phyloP scores from a whole-genome alignment of 306 rosid species.

The Sophora flavescens region DNA sequence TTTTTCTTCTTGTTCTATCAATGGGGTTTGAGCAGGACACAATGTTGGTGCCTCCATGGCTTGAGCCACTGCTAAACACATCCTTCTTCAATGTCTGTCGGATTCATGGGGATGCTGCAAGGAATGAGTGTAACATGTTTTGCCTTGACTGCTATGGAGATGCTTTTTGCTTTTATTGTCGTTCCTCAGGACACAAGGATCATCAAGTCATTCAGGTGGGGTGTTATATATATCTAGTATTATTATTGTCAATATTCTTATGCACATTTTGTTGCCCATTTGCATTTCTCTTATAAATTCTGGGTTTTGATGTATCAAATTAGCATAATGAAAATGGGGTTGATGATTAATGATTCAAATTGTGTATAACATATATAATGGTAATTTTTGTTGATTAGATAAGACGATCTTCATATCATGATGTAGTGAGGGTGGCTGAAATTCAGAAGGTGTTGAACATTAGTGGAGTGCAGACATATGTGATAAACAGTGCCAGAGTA shows the following conservation, averaged over 20 bases:
- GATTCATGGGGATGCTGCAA: slow-evolving; percentile 73
- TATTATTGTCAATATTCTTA: not conserved
- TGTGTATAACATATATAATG: not conserved
- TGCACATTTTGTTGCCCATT: not conserved
- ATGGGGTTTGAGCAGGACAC: slow-evolving; percentile 55
- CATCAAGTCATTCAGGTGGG: slow-evolving; percentile 91
- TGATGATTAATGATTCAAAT: not conserved
- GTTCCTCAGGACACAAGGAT: slow-evolving; percentile 85
- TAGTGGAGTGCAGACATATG: slow-evolving; percentile 91
- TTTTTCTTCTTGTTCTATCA: not conserved
- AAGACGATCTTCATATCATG: slow-evolving; percentile 92
- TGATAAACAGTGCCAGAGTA: slow-evolving; percentile 92
- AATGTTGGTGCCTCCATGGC: slow-evolving; percentile 93
- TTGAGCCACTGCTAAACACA: slow-evolving; percentile 71
- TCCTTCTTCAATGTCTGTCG: slow-evolving; percentile 80
- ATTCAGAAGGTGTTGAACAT: slow-evolving; percentile 79
- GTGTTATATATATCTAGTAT: too few relatives aligned
- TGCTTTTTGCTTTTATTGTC: slow-evolving; percentile 93
- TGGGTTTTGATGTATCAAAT: too few relatives aligned
- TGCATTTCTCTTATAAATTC: slow-evolving; percentile 13
- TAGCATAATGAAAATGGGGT: not conserved
- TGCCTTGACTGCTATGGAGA: slow-evolving; percentile 81
- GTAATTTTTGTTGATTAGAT: slow-evolving; percentile 54
- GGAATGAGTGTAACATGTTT: slow-evolving; percentile 93
- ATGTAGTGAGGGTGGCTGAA: slow-evolving; percentile 87